Percentiles rank a stretch among this genome's conserved stretches.
Conservation (phyloP, 371 early-diverging fungal species). For the Chytridium lagenaria region DNA sequence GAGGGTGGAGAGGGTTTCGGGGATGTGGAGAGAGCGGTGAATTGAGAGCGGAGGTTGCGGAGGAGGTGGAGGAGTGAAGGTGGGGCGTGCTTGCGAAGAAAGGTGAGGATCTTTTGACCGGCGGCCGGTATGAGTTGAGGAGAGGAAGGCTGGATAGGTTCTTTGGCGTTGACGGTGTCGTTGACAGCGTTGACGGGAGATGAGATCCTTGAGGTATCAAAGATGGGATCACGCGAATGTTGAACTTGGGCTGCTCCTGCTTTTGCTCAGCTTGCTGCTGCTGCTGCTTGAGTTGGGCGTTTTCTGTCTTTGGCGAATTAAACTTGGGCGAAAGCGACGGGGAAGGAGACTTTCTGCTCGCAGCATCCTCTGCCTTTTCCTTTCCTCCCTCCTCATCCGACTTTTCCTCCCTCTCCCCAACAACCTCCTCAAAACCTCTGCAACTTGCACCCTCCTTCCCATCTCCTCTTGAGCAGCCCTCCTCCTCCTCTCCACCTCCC, state of each 20-base stretch:
- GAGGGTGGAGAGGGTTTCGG: background rate
- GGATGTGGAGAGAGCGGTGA: background rate
- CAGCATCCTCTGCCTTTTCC: background rate
- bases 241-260: too few species aligned
- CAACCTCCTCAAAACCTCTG: background rate
- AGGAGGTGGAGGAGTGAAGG: background rate
- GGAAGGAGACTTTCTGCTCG: background rate
- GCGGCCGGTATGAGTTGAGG: background rate
- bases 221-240: too few species aligned
- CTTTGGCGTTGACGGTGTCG: background rate
- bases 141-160: background rate
- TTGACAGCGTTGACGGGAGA: background rate
- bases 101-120: background rate
- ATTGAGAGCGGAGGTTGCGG: background rate
- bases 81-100: background rate
- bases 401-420: background rate
- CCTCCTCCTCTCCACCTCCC: constrained; percentile 1
- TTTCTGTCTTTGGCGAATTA: too few species aligned
- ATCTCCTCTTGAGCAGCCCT: background rate
- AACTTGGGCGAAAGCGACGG: background rate
- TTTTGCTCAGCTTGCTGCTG: too few species aligned
- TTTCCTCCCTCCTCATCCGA: background rate
- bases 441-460: background rate
- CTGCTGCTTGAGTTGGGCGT: background rate
- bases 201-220: background rate